Evolutionary conservation across 257 asterid species (phyloP).

Genomic region (Plectranthus barbatus): DNA sequence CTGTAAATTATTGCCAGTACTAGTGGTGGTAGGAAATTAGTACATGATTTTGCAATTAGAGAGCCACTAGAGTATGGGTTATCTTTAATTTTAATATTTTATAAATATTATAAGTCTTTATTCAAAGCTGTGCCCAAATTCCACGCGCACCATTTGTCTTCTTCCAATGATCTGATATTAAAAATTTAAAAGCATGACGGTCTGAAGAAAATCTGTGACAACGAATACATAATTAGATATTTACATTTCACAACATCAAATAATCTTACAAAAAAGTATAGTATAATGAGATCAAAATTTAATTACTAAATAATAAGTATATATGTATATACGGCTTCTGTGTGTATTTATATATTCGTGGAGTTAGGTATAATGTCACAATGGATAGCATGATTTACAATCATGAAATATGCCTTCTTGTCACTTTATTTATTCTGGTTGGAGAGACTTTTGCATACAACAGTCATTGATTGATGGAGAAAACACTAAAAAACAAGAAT

Average conservation of each 20-base stretch:
- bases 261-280: background rate
- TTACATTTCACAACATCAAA: too few relatives aligned
- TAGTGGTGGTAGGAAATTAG: constrained; percentile 14
- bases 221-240: too few relatives aligned
- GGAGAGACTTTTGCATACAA: background rate
- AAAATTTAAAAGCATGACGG: too few relatives aligned
- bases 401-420: background rate
- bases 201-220: too few relatives aligned
- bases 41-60: constrained; percentile 26
- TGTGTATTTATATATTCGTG: background rate
- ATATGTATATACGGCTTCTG: background rate
- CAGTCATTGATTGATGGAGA: constrained; percentile 2
- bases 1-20: constrained; percentile 17
- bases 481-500: background rate
- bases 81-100: background rate
- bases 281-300: too few relatives aligned
- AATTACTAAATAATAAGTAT: too few relatives aligned
- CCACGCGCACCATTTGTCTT: too few relatives aligned
- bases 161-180: too few relatives aligned
- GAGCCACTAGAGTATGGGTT: constrained; percentile 11
- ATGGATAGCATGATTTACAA: background rate
- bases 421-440: background rate
- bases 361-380: constrained; percentile 5
- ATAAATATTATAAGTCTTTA: background rate
- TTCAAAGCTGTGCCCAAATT: background rate